phyloP scores from a whole-genome alignment of 192 early-diverging fungal species.

The Coemansia sp. region DNA sequence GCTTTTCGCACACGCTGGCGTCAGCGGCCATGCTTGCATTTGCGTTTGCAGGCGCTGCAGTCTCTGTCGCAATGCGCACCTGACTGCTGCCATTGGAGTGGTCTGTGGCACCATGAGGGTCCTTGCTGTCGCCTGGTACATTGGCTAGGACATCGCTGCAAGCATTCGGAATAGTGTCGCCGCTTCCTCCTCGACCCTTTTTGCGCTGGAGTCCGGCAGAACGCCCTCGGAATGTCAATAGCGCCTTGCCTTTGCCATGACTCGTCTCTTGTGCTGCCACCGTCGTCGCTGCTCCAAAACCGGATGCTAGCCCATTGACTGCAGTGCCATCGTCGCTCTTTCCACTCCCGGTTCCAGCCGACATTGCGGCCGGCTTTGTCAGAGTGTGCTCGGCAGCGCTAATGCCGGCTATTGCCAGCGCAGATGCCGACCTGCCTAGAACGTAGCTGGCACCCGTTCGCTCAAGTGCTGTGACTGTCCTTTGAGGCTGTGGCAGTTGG shows the following conservation, averaged over 20 bases:
- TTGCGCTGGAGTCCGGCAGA: constrained; percentile 36
- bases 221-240: constrained; percentile 33
- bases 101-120: background rate
- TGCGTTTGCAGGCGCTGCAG: constrained; percentile 1
- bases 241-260: constrained; percentile 4
- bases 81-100: background rate
- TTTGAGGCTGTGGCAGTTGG: constrained; percentile 9
- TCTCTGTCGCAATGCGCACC: background rate
- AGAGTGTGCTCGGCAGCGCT: background rate
- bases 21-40: constrained; percentile 1
- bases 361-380: background rate
- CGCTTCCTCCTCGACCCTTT: constrained; percentile 27
- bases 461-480: constrained; percentile 6
- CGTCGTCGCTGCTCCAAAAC: background rate
- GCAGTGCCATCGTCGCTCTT: background rate
- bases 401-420: background rate
- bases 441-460: background rate
- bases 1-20: constrained; percentile 9
- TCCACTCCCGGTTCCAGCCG: background rate
- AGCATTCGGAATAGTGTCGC: background rate
- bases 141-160: background rate
- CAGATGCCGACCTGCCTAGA: constrained; percentile 10
- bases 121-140: constrained; percentile 22
- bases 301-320: background rate
- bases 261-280: background rate